phyloP scores from a whole-genome alignment of 352 stramenopile species.

The Peronospora farinosa region DNA sequence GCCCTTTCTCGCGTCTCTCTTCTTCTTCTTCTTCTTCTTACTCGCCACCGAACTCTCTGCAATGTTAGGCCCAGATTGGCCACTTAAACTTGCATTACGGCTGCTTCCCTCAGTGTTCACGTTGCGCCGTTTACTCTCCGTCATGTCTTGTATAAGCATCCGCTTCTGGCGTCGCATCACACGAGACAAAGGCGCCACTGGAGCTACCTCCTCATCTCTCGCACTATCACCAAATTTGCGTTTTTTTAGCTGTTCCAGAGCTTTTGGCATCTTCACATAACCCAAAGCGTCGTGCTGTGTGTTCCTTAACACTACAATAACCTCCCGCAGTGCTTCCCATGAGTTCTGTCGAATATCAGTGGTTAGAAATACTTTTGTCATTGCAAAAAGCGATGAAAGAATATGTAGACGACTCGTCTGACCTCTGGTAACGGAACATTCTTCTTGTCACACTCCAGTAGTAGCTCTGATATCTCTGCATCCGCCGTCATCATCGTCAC shows the following conservation, averaged over 20 bases:
- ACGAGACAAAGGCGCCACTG: slow-evolving; percentile 3
- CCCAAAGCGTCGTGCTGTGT: slow-evolving; percentile 42
- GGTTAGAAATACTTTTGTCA: background rate
- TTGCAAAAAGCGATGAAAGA: background rate
- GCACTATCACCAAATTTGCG: slow-evolving; percentile 21
- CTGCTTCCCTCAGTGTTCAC: slow-evolving; percentile 9
- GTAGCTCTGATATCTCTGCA: slow-evolving; percentile 46
- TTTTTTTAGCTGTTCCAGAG: slow-evolving; percentile 33
- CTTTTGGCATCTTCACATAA: slow-evolving; percentile 35
- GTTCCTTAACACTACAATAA: slow-evolving; percentile 30
- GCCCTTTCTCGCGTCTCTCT: slow-evolving; percentile 30
- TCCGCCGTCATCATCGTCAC: slow-evolving; percentile 43
- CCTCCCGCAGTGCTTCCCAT: slow-evolving; percentile 37
- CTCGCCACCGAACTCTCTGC: slow-evolving; percentile 24
- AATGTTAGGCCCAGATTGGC: background rate
- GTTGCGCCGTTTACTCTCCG: slow-evolving; percentile 21
- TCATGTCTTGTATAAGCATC: slow-evolving; percentile 20
- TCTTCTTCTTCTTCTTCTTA: slow-evolving; percentile 29
- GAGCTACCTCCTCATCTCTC: slow-evolving; percentile 1
- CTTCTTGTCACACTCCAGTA: slow-evolving; percentile 59
- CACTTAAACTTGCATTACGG: background rate
- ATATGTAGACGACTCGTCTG: background rate
- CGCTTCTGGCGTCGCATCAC: slow-evolving; percentile 11
- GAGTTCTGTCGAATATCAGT: slow-evolving; percentile 25
- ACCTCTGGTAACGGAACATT: slow-evolving; percentile 40